These are phyloP conservation scores for Pugionium cornutum DNA, from an alignment of 345 rosid genomes.

Conservation along the genomic window DNA sequence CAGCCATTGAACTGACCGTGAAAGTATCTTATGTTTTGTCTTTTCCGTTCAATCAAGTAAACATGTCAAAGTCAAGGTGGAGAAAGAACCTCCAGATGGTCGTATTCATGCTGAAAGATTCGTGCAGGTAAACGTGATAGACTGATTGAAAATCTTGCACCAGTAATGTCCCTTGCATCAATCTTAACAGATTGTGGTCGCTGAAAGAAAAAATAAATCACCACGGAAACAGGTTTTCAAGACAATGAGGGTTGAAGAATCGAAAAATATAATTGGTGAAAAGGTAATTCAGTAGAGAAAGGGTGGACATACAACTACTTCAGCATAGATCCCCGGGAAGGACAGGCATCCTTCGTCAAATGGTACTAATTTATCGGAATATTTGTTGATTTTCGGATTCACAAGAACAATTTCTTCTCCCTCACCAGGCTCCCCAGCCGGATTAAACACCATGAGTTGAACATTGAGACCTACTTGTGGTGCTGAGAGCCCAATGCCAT, in stretches of 20 bases:
- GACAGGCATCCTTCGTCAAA: slow-evolving; percentile 91
- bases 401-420: slow-evolving; percentile 91
- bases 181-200: slow-evolving; percentile 86
- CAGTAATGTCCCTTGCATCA: slow-evolving; percentile 81
- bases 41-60: slow-evolving; percentile 14
- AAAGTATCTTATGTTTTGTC: neutral
- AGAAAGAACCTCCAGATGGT: slow-evolving; percentile 75
- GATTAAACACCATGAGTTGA: slow-evolving; percentile 92
- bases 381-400: slow-evolving; percentile 73
- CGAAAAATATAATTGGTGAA: neutral
- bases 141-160: slow-evolving; percentile 64
- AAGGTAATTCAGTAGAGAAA: neutral
- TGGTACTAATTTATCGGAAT: slow-evolving; percentile 61
- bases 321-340: slow-evolving; percentile 87
- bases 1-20: slow-evolving; percentile 1
- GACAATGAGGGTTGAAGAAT: neutral
- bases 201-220: slow-evolving; percentile 46
- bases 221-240: neutral
- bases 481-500: slow-evolving; percentile 95
- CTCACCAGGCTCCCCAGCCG: slow-evolving; percentile 67
- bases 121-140: slow-evolving; percentile 83
- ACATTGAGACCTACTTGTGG: slow-evolving; percentile 94
- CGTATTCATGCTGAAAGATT: slow-evolving; percentile 94
- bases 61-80: slow-evolving; percentile 10
- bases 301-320: slow-evolving; percentile 57